Conservation (phyloP, 1,139 yeast species). For the Kodamaea alishanica region DNA sequence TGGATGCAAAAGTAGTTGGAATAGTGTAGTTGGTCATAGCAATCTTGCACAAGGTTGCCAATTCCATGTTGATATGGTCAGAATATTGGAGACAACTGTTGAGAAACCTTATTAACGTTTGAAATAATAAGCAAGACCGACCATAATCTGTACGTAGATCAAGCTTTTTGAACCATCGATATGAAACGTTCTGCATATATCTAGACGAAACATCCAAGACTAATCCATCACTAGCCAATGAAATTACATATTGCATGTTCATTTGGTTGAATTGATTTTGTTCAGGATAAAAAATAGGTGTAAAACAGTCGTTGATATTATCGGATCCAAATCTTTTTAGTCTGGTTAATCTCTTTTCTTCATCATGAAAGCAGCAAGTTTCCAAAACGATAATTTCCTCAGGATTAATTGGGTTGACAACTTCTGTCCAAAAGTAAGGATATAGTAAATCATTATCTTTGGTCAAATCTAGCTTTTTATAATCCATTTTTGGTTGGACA, state of each 20-base stretch:
- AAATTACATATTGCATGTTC: conserved; percentile 34
- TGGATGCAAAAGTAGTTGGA: conserved; percentile 27
- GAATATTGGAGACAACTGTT: conserved; percentile 14
- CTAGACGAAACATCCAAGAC: conserved; percentile 34
- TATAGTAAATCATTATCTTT: conserved; percentile 35
- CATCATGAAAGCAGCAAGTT: conserved; percentile 32
- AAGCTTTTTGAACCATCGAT: conserved; percentile 29
- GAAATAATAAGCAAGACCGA: conserved; percentile 25
- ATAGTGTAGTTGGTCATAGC: conserved; percentile 27
- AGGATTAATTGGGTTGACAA: conserved; percentile 30
- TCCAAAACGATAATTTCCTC: conserved; percentile 30
- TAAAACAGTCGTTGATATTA: conserved; percentile 6
- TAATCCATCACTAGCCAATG: conserved; percentile 18
- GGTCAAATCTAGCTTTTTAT: conserved; percentile 20
- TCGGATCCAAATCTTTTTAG: conserved; percentile 15
- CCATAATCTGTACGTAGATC: conserved; percentile 34
- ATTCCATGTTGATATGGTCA: conserved; percentile 16
- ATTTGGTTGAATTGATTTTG: conserved; percentile 28
- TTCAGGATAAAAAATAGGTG: conserved; percentile 24
- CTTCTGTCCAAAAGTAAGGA: conserved; percentile 42
- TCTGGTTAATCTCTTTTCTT: conserved; percentile 25
- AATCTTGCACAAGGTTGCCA: conserved; percentile 20
- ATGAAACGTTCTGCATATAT: conserved; percentile 33
- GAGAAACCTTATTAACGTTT: conserved; percentile 22
- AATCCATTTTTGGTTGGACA: conserved; percentile 26